These are phyloP conservation scores for Pelagophyceae sp. DNA, from an alignment of 352 stramenopile genomes.

Conservation along the genomic window DNA sequence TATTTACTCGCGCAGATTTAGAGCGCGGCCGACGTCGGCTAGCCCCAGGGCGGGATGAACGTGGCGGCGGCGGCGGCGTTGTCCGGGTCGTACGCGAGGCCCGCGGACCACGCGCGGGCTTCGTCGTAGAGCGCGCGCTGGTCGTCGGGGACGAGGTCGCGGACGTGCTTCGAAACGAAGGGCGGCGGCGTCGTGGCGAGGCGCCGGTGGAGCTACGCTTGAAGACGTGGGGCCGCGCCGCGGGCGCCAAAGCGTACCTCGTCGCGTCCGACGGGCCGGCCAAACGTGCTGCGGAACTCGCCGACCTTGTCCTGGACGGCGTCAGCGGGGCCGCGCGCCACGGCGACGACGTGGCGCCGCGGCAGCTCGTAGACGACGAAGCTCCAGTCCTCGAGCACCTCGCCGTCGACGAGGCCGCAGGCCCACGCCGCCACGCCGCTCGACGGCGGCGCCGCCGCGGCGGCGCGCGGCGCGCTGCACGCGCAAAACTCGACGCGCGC, in stretches of 20 bases:
- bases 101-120: too few species aligned
- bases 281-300: background rate
- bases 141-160: conserved; percentile 4
- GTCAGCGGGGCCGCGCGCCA: background rate
- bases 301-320: background rate
- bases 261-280: background rate
- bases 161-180: background rate
- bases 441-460: background rate
- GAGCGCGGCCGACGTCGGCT: too few species aligned
- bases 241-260: background rate
- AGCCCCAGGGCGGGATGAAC: too few species aligned
- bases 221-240: background rate
- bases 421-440: too few species aligned
- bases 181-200: background rate
- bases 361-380: background rate
- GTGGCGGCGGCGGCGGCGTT: too few species aligned
- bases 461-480: background rate
- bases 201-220: too few species aligned
- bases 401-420: background rate
- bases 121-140: background rate
- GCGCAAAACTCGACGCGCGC: background rate
- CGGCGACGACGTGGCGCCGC: background rate
- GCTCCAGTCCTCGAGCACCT: background rate
- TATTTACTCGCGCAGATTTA: too few species aligned
- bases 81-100: too few species aligned